Conservation (phyloP, 1,139 yeast genomes). For the Debaryomyces sp. region DNA sequence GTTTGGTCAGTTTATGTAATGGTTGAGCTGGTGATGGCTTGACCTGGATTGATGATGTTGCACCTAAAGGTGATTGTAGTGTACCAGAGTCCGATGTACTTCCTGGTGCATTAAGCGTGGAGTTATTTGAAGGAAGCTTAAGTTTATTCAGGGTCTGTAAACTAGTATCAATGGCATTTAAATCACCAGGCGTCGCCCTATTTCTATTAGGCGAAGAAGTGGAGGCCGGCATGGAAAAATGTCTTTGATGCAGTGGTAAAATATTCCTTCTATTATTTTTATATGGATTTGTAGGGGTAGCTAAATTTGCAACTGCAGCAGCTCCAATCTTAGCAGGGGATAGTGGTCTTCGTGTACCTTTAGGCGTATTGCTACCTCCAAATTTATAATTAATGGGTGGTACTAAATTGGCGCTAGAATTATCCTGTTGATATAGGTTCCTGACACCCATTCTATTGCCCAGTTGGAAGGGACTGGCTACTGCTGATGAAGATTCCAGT, state of each 20-base stretch:
- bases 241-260: constrained; percentile 40
- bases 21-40: constrained; percentile 51
- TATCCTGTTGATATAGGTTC: constrained; percentile 14
- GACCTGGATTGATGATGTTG: constrained; percentile 45
- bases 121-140: constrained; percentile 4
- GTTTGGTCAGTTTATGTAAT: constrained; percentile 37
- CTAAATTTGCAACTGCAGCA: constrained; percentile 63
- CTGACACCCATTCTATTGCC: constrained; percentile 7
- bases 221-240: constrained; percentile 43
- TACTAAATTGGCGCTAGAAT: constrained; percentile 29
- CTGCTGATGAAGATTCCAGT: constrained; percentile 7
- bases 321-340: constrained; percentile 80
- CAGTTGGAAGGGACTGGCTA: constrained; percentile 6
- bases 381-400: constrained; percentile 46
- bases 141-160: constrained; percentile 4
- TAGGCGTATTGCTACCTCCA: constrained; percentile 33
- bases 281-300: constrained; percentile 37
- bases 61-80: constrained; percentile 26
- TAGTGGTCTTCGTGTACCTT: constrained; percentile 24
- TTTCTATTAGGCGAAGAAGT: constrained; percentile 12
- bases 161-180: neutral
- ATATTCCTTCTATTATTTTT: constrained; percentile 21
- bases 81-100: neutral
- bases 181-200: constrained; percentile 11
- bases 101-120: neutral